Evolutionary conservation across 257 asterid genomes (phyloP).

Genomic region (Echites panduratus): DNA sequence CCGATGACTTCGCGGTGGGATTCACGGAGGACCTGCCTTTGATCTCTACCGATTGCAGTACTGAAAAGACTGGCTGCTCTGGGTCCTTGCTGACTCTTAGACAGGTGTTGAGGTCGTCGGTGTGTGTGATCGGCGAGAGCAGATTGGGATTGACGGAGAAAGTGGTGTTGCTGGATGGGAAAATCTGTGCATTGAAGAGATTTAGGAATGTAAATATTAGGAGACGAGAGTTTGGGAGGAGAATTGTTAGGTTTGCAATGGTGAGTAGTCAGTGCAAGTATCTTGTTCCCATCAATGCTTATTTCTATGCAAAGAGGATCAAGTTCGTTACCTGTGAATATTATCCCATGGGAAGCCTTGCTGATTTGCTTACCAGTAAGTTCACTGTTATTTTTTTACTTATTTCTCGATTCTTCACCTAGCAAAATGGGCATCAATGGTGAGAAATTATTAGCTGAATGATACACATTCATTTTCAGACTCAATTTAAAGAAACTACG

Average conservation of each 20-base stretch:
- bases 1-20: constrained; percentile 36
- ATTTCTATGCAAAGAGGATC: constrained; percentile 53
- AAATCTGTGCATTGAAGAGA: constrained; percentile 41
- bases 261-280: constrained; percentile 31
- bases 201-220: constrained; percentile 32
- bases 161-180: constrained; percentile 42
- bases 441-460: no score
- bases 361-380: constrained; percentile 49
- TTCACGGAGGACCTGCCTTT: constrained; percentile 44
- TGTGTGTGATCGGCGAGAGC: constrained; percentile 50
- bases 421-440: background rate
- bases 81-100: constrained; percentile 33
- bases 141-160: constrained; percentile 49
- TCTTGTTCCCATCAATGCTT: constrained; percentile 47
- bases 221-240: constrained; percentile 43
- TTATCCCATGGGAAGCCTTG: constrained; percentile 63
- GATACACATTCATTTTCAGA: no score
- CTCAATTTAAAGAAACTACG: no score
- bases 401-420: background rate
- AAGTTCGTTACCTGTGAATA: constrained; percentile 48
- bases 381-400: background rate
- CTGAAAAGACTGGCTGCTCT: background rate
- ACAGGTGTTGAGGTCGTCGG: constrained; percentile 50
- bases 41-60: constrained; percentile 15
- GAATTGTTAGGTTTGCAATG: constrained; percentile 31